Evolutionary conservation across 116 monocot species (phyloP).

Genomic region (Cymodocea nodosa): DNA sequence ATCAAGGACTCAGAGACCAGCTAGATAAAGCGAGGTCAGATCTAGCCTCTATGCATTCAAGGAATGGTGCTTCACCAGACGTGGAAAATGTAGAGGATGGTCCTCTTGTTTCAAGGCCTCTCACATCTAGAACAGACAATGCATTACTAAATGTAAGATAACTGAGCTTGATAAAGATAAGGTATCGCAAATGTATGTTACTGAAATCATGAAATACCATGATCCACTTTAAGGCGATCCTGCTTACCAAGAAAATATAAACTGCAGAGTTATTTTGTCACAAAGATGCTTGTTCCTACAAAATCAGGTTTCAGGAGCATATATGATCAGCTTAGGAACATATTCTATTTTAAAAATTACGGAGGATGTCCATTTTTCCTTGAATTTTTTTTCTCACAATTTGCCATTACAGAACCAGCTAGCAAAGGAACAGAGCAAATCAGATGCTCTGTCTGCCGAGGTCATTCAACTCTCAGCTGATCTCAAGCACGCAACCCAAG

Average conservation of each 20-base stretch:
- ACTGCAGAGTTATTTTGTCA: too few relatives aligned
- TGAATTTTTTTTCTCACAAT: neutral
- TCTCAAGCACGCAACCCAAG: slow-evolving; percentile 47
- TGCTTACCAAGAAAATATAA: too few relatives aligned
- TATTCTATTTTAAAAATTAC: too few relatives aligned
- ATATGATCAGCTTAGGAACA: too few relatives aligned
- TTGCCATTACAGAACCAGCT: slow-evolving; percentile 38
- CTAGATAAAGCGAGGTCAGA: slow-evolving; percentile 70
- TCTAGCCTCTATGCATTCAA: slow-evolving; percentile 14
- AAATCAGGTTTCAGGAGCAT: too few relatives aligned
- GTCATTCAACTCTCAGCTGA: slow-evolving; percentile 70
- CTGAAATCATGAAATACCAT: too few relatives aligned
- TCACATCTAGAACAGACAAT: slow-evolving; percentile 23
- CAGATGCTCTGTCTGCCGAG: slow-evolving; percentile 70
- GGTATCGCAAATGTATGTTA: too few relatives aligned
- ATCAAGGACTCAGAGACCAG: slow-evolving; percentile 65
- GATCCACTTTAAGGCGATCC: too few relatives aligned
- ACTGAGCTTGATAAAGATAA: neutral
- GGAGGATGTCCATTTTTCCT: neutral
- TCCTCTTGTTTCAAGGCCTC: slow-evolving; percentile 12
- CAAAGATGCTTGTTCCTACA: too few relatives aligned
- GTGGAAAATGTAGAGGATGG: slow-evolving; percentile 16
- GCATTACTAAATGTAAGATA: slow-evolving; percentile 46
- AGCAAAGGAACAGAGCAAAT: slow-evolving; percentile 71
- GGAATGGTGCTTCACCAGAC: slow-evolving; percentile 10